Evolutionary conservation across 2,329 filamentous ascomycete genomes (phyloP).

Genomic region (Penicillium rolfsii): DNA sequence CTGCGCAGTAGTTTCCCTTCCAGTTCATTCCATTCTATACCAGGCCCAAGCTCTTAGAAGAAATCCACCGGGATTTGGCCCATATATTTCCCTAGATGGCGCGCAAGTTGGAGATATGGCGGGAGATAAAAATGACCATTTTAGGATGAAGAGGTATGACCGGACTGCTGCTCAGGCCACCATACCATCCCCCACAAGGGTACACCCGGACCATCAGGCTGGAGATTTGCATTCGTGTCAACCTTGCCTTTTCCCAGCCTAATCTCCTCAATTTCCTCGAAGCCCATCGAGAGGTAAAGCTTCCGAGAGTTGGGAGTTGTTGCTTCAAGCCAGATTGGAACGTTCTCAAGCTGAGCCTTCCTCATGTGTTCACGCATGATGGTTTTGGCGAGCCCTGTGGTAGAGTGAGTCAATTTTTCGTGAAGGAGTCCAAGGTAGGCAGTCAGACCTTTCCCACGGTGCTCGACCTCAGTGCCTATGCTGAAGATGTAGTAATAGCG

Average conservation of each 20-base stretch:
- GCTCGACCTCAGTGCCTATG: constrained; percentile 28
- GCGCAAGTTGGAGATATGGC: background rate
- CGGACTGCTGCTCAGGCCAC: constrained; percentile 20
- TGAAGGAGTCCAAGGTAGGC: background rate
- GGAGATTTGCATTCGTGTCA: constrained; percentile 18
- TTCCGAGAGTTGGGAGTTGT: constrained; percentile 23
- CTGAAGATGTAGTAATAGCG: constrained; percentile 32
- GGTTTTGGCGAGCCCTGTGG: constrained; percentile 25
- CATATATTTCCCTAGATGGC: background rate
- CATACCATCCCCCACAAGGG: constrained; percentile 32
- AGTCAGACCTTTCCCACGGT: constrained; percentile 27
- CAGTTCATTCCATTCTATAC: background rate
- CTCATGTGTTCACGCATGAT: constrained; percentile 26
- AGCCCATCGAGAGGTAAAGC: constrained; percentile 29
- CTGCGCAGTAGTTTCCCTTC: background rate
- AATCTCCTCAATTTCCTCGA: constrained; percentile 28
- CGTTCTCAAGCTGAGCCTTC: constrained; percentile 20
- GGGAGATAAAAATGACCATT: background rate
- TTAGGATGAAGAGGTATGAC: background rate
- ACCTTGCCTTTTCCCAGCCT: constrained; percentile 29
- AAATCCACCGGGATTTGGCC: background rate
- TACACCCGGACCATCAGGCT: constrained; percentile 24
- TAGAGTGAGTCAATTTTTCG: background rate
- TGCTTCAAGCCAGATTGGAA: constrained; percentile 33
- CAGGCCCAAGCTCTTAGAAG: background rate